Base-by-base conservation (phyloP, 805 yeast genomes). In the Teunomyces kruisii region DNA sequence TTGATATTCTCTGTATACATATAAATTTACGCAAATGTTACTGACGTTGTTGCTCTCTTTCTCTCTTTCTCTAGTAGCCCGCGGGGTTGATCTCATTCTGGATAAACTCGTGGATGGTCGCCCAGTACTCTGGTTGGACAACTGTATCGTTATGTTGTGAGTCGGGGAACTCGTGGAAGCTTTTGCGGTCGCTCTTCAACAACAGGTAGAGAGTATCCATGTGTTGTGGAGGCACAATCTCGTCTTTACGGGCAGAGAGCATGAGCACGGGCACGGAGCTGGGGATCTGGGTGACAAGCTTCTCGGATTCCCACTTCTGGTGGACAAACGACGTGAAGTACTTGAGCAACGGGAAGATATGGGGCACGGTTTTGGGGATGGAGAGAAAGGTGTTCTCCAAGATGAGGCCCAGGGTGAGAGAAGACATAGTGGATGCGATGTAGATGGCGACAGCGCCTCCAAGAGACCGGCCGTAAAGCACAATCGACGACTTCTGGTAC, bases 371-470 rank as follows among this genome's bases (percentile, higher is more conserved):
- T 53, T 88, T 84, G 6, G 84, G 77, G 13, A 92, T 78, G 43
- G 84, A 80, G 42, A 88, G 66, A 50, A 92, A 92, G 0, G 98
- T 89, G 62, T 92, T 92, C 57, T 92, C 99, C 29, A 92, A 63
- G 1, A 94, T 76, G 8, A 91, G 54, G 1, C 85, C 96, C 44
- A 74, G 73, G 10, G 88, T 68, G 26, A 72, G 47, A 1, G 64
- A 55, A 2, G 81, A 70, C 55, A 75, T 78, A 16, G 74, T 74
- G 2, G 88, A 74, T 0, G 94, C 90, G 43, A 89, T 77, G 65
- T 89, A 86, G 14, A 90, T 78, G 6, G 95, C 89, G 29, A 88
- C 96, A 0, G 98, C 99, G 3, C 98, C 98, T 29, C 99, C 99
- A 9, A 92, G 68, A 8, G 96, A 88, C 40, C 97, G 74, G 1